Base-by-base conservation (phyloP, 2,329 filamentous ascomycete species). In the Phaeosphaeria sp. region DNA sequence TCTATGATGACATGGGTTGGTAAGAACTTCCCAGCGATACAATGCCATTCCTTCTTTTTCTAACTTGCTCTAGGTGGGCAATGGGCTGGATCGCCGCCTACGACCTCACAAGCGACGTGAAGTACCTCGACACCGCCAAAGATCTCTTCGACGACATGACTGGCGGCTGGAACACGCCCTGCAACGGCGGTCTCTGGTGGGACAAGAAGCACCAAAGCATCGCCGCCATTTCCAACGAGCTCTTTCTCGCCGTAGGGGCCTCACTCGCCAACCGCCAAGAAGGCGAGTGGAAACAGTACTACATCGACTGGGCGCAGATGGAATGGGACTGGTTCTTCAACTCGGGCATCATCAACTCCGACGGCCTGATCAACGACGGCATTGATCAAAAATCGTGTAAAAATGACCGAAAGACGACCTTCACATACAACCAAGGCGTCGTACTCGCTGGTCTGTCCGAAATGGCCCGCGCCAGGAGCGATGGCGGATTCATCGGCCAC, bases 361-460 rank as follows among this genome's bases (percentile, higher is more conserved):
- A 83, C 11, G 74, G 76, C 18, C 78, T 85, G 25, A 77, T 87
- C 73, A 86, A 86, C 63, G 85, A 87, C 64, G 85, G 84, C 20
- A 76, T 87, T 49, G 72, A 81, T 58, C 58, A 64, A 3, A 74
- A 74, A 2, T 71, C 74, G 2, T 87, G 84, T 74, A 78, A 78
- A 59, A 87, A 86, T 74, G 83, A 87, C 66, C 76, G 77, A 13
- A 74, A 79, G 11, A 79, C 79, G 27, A 82, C 81, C 0, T 86
- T 80, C 79, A 81, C 80, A 0, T 87, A 87, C 74, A 87, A 87
- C 74, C 85, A 87, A 65, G 85, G 85, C 52, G 83, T 86, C 51
- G 77, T 87, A 49, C 80, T 87, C 22, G 82, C 84, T 11, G 85
- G 77, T 0, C 79, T 86, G 0, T 79, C 80, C n/a, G 84, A 87